Percentiles rank a stretch among this genome's conserved stretches.
phyloP scores from a whole-genome alignment of 352 stramenopile species.

The Pythium graminicola region DNA sequence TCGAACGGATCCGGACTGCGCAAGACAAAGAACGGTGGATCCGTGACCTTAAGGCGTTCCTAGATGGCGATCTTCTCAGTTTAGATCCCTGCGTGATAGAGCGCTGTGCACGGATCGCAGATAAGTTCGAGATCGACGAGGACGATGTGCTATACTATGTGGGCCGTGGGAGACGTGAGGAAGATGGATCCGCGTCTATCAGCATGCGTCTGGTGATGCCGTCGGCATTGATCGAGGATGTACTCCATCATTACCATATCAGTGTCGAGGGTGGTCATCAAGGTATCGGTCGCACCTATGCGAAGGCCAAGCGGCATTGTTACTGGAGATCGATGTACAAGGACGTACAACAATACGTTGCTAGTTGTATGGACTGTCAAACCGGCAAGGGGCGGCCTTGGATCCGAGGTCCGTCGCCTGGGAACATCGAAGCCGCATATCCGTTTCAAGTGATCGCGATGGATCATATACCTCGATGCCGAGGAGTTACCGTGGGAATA shows the following conservation, averaged over 20 bases:
- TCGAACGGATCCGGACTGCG: not conserved
- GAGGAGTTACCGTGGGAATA: constrained; percentile 21
- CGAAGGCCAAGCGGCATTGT: not conserved
- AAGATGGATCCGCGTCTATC: not conserved
- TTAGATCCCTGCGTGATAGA: not conserved
- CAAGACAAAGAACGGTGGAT: constrained; percentile 6
- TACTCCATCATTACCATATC: constrained; percentile 18
- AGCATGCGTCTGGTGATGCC: constrained; percentile 11
- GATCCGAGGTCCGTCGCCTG: not conserved
- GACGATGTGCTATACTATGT: constrained; percentile 1
- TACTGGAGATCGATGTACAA: constrained; percentile 14
- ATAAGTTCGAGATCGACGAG: constrained; percentile 9
- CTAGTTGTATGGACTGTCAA: constrained; percentile 18
- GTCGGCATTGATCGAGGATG: constrained; percentile 8
- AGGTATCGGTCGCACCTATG: constrained; percentile 14
- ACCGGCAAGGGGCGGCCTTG: constrained; percentile 16
- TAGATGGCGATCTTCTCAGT: not conserved
- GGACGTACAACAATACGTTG: constrained; percentile 7
- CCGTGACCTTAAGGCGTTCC: not conserved
- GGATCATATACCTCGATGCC: constrained; percentile 30
- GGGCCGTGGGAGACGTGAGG: not conserved
- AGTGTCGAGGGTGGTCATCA: constrained; percentile 23
- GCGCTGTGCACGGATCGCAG: not conserved
- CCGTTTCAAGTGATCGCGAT: constrained; percentile 27
- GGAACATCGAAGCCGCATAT: constrained; percentile 14